phyloP scores from a whole-genome alignment of 108 stramenopile species.

The Pelagomonas calceolata region DNA sequence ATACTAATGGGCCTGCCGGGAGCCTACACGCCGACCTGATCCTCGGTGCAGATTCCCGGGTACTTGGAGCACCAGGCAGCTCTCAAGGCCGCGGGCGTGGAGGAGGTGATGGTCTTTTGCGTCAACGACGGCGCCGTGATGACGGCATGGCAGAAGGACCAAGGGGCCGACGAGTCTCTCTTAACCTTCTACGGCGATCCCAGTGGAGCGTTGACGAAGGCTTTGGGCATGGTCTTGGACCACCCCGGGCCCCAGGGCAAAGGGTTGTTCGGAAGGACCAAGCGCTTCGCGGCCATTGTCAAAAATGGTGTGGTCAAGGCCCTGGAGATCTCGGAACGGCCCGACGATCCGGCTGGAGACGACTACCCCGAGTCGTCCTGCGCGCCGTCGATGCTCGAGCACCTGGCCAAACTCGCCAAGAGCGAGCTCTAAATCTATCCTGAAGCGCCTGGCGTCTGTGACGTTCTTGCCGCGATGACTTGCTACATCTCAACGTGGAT shows the following conservation, averaged over 20 bases:
- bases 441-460: too few relatives aligned
- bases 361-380: conserved; percentile 11
- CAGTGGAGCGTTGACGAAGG: conserved; percentile 40
- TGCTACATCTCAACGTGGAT: too few relatives aligned
- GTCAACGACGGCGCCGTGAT: conserved; percentile 59
- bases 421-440: too few relatives aligned
- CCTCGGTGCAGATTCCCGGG: conserved; percentile 59
- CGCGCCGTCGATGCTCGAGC: conserved; percentile 24
- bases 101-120: conserved; percentile 56
- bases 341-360: conserved; percentile 57
- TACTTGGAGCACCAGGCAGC: conserved; percentile 63
- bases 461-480: too few relatives aligned
- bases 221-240: conserved; percentile 52
- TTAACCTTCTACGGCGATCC: conserved; percentile 54
- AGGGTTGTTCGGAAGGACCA: conserved; percentile 49
- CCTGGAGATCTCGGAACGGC: conserved; percentile 42
- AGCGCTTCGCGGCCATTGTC: conserved; percentile 53
- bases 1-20: conserved; percentile 56
- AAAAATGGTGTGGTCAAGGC: conserved; percentile 48
- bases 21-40: conserved; percentile 67
- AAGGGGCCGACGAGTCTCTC: conserved; percentile 24
- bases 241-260: conserved; percentile 39
- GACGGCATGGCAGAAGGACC: conserved; percentile 55
- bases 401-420: conserved; percentile 1
- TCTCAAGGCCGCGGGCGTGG: conserved; percentile 32